Evolutionary conservation across 768 basidiomycete species (phyloP), one percentile per base, ranked within the genome.

Genomic region (Omphalotus guepiniiformis): DNA sequence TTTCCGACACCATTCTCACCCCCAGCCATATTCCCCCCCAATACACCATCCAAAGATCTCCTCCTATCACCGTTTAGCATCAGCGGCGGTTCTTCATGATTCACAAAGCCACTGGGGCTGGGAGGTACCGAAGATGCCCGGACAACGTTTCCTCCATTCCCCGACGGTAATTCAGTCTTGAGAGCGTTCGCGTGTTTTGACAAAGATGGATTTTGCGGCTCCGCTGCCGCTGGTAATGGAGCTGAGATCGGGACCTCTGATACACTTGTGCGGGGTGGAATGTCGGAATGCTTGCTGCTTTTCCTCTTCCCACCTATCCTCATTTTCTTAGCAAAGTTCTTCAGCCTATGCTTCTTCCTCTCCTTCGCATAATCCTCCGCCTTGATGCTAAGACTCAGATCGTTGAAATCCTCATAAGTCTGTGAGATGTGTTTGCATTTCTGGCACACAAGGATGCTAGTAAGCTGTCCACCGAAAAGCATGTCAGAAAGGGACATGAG

Each of bases 381-480:
- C 61, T 85, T 89, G 63, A 94, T 85, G 63, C 86, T 88, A 27
- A 98, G 70, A 42, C 90, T 92, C 56, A 98, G 84, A 64, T 96
- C 94, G 62, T 88, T 85, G 64, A 96, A 97, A 59, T 93, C 91
- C 64, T 98, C 94, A 60, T 88, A 87, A 4, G 88, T 90, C 54
- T 92, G 83, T 2, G 93, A 95, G 41, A 96, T 81, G 57, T 90
- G 82, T 63, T 95, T 94, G 79, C 94, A 98, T 49, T 81, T 80
- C 55, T 93, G 91, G 63, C 94, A 98, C 2, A 98, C 87, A 40
- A 98, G 85, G 60, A 96, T 85, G 67, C 87, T 90, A 4, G 91
- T 84, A 39, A 98, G 74, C 57, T 82, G 79, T 4, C 94, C 94
- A 26, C 89, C 88, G 57, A 96, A 98, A 47, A 96, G 73, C 71